Evolutionary conservation across 2,329 filamentous ascomycete genomes (phyloP).

Genomic region (Tolypocladium tropicale): DNA sequence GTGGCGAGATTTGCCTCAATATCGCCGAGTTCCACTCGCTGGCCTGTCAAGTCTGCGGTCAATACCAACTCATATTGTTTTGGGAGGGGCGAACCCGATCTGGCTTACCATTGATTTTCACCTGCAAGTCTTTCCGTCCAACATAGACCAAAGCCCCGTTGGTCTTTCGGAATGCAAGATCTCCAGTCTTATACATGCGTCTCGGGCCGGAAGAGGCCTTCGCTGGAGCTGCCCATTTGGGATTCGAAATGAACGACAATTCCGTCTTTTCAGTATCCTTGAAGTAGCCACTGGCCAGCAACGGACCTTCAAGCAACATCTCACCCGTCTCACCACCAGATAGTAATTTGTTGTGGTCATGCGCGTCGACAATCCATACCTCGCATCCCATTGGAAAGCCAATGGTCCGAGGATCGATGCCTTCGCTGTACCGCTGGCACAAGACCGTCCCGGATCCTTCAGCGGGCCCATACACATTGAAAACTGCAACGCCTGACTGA

Average conservation of each 20-base stretch:
- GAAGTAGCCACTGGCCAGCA: slow-evolving; percentile 14
- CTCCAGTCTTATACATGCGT: slow-evolving; percentile 33
- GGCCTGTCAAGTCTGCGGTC: slow-evolving; percentile 24
- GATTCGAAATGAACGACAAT: slow-evolving; percentile 28
- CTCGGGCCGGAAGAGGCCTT: not conserved
- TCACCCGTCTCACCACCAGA: slow-evolving; percentile 14
- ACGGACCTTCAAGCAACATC: slow-evolving; percentile 14
- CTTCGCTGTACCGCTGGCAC: not conserved
- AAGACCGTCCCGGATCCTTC: not conserved
- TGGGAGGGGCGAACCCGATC: not conserved
- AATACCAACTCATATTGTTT: not conserved
- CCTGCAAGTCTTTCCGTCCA: slow-evolving; percentile 45
- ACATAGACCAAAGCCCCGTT: slow-evolving; percentile 30
- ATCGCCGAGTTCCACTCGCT: slow-evolving; percentile 35
- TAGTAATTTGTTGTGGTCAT: slow-evolving; percentile 7
- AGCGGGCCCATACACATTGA: not conserved
- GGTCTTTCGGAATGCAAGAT: slow-evolving; percentile 29
- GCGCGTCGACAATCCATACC: slow-evolving; percentile 12
- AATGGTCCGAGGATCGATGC: not conserved
- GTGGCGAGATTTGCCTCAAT: slow-evolving; percentile 6
- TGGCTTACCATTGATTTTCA: slow-evolving; percentile 35
- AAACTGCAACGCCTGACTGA: not conserved
- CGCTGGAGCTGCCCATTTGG: slow-evolving; percentile 17
- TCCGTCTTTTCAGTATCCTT: slow-evolving; percentile 11
- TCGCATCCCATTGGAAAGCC: not conserved